Conservation (phyloP, 2,329 filamentous ascomycete genomes). For the Simplicillium sp. region DNA sequence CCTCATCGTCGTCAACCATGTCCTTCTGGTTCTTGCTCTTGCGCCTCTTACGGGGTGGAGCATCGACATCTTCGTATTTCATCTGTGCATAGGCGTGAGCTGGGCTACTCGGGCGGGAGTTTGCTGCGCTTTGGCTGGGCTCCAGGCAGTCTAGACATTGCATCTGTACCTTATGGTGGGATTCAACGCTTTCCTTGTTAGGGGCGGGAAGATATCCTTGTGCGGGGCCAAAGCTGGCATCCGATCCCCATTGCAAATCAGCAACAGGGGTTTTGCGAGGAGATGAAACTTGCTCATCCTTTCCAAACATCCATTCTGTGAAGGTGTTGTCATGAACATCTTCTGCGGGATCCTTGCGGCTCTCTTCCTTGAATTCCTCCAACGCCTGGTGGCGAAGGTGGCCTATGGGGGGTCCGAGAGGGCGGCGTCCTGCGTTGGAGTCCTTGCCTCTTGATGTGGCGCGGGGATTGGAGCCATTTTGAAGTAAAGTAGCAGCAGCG, state of each 20-base stretch:
- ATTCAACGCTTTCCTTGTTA: constrained; percentile 47
- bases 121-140: constrained; percentile 45
- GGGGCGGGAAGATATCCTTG: constrained; percentile 51
- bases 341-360: constrained; percentile 19
- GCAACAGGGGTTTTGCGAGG: constrained; percentile 25
- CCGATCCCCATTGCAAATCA: constrained; percentile 58
- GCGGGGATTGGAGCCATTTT: constrained; percentile 24
- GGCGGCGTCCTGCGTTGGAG: constrained; percentile 14
- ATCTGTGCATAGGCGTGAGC: constrained; percentile 4
- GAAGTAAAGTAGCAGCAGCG: constrained; percentile 43
- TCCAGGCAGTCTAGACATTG: constrained; percentile 48
- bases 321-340: constrained; percentile 26
- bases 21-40: constrained; percentile 43
- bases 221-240: constrained; percentile 48
- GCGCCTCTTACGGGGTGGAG: constrained; percentile 39
- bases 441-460: constrained; percentile 5
- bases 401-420: constrained; percentile 24
- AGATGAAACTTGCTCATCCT: constrained; percentile 14
- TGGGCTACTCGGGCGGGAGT: constrained; percentile 51
- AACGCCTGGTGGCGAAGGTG: constrained; percentile 32
- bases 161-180: constrained; percentile 44
- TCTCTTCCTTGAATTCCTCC: constrained; percentile 31
- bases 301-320: constrained; percentile 30
- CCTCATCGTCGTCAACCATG: constrained; percentile 27
- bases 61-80: constrained; percentile 27